Conservation (phyloP, 1,284 basidiomycete species). For the Lignosus rhinocerotis region DNA sequence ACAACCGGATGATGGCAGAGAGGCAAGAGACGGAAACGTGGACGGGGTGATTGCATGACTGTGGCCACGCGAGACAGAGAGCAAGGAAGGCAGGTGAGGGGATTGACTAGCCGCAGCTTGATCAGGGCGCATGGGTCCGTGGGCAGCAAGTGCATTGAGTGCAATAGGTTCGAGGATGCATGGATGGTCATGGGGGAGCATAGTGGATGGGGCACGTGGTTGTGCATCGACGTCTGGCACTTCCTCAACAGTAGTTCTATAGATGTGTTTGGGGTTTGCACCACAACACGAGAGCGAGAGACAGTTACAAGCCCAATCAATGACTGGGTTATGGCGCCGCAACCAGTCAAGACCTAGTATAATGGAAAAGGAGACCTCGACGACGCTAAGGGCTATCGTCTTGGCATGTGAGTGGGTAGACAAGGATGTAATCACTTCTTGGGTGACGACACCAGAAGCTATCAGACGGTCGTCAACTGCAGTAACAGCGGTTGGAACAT, state of each 20-base stretch:
- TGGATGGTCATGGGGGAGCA: background rate
- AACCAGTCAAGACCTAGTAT: constrained; percentile 29
- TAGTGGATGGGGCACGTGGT: background rate
- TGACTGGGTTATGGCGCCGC: constrained; percentile 24
- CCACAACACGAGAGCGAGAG: constrained; percentile 32
- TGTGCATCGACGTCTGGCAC: background rate
- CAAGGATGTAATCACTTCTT: constrained; percentile 34
- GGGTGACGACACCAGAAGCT: constrained; percentile 37
- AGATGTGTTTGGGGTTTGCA: background rate
- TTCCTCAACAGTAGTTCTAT: background rate
- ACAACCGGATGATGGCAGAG: no score
- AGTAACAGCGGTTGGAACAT: constrained; percentile 34
- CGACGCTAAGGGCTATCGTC: constrained; percentile 15
- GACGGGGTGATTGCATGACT: no score
- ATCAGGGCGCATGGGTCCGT: no score
- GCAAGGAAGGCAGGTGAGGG: no score
- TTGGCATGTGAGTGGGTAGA: constrained; percentile 28
- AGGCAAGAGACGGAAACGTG: background rate
- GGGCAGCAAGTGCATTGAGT: no score
- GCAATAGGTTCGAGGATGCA: no score
- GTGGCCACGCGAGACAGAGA: no score
- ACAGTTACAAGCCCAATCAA: constrained; percentile 22
- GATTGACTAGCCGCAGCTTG: no score
- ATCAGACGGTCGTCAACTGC: constrained; percentile 39
- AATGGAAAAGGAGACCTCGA: constrained; percentile 26